Conservation (phyloP, 768 basidiomycete genomes). For the Pleurotus salmoneostramineus region DNA sequence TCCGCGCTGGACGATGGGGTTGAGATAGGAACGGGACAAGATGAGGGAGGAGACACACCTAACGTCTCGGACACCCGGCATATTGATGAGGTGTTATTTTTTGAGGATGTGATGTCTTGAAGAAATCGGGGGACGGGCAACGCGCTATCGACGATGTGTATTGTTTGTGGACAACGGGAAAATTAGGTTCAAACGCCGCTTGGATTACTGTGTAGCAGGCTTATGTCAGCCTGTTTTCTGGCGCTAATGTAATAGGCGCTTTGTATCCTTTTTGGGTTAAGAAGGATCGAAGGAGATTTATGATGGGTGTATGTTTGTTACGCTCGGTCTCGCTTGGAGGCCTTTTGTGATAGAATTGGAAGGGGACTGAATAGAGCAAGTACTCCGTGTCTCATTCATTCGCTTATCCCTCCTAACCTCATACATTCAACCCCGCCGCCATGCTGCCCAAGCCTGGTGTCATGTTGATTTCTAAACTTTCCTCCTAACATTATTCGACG, state of each 20-base stretch:
- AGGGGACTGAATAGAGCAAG: no score
- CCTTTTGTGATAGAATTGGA: background rate
- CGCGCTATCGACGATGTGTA: slow-evolving; percentile 10
- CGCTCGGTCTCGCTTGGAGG: no score
- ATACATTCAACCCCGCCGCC: slow-evolving; percentile 4
- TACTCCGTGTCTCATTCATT: background rate
- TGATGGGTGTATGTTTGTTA: no score
- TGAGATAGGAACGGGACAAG: slow-evolving; percentile 14
- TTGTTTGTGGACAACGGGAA: slow-evolving; percentile 7
- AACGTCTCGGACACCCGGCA: slow-evolving; percentile 84
- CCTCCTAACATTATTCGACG: background rate
- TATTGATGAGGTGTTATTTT: slow-evolving; percentile 32
- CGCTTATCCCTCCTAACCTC: background rate
- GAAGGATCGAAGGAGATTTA: no score
- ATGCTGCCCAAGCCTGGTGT: background rate
- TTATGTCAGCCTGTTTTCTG: slow-evolving; percentile 20
- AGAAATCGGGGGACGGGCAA: slow-evolving; percentile 33
- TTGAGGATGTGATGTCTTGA: slow-evolving; percentile 34
- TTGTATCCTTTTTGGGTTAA: background rate
- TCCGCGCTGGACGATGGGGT: slow-evolving; percentile 62
- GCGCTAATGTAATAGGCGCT: background rate
- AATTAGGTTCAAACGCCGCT: slow-evolving; percentile 7
- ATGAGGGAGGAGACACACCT: slow-evolving; percentile 40
- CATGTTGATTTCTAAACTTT: slow-evolving; percentile 1
- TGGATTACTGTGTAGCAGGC: slow-evolving; percentile 7